A percentile compares a stretch with the other conserved stretches of the same genome.
Evolutionary conservation across 2,329 filamentous ascomycete species (phyloP).

Genomic region (Pyrenophora tritici-repentis): DNA sequence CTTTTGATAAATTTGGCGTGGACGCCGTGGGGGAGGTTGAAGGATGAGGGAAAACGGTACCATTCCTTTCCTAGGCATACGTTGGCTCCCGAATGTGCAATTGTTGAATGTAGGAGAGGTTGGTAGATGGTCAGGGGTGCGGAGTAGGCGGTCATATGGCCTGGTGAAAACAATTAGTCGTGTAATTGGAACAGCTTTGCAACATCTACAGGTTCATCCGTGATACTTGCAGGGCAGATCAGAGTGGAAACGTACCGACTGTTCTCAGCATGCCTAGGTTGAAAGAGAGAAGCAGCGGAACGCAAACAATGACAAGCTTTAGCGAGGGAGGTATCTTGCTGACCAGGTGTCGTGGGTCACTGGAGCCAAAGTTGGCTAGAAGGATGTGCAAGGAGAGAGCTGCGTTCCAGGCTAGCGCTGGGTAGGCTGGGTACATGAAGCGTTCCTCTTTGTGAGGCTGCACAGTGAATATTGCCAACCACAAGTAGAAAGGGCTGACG

Average conservation of each 20-base stretch:
- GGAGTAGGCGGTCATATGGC: slow-evolving; percentile 79
- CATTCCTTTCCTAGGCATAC: slow-evolving; percentile 96
- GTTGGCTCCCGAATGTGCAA: slow-evolving; percentile 66
- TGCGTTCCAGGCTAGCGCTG: slow-evolving; percentile 85
- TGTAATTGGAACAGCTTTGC: no score
- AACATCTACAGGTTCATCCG: no score
- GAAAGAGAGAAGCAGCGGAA: slow-evolving; percentile 66
- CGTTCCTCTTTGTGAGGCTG: slow-evolving; percentile 98
- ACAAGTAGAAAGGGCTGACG: slow-evolving; percentile 86
- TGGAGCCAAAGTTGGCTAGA: slow-evolving; percentile 73
- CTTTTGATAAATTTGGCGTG: slow-evolving; percentile 88
- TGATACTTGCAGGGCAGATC: background rate
- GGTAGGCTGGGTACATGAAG: slow-evolving; percentile 98
- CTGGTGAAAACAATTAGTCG: slow-evolving; percentile 2
- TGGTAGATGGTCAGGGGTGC: slow-evolving; percentile 76
- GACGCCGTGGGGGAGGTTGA: slow-evolving; percentile 82
- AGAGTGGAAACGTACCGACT: slow-evolving; percentile 51
- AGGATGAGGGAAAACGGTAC: slow-evolving; percentile 96
- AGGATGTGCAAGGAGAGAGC: slow-evolving; percentile 82
- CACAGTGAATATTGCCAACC: slow-evolving; percentile 86
- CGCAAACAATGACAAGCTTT: slow-evolving; percentile 68
- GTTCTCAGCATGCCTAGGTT: slow-evolving; percentile 72
- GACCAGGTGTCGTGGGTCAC: slow-evolving; percentile 67
- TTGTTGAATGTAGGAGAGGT: slow-evolving; percentile 63
- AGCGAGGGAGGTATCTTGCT: slow-evolving; percentile 74